Evolutionary conservation across 176 grass and related monocot species (phyloP).

Genomic region (Paspalum vaginatum): DNA sequence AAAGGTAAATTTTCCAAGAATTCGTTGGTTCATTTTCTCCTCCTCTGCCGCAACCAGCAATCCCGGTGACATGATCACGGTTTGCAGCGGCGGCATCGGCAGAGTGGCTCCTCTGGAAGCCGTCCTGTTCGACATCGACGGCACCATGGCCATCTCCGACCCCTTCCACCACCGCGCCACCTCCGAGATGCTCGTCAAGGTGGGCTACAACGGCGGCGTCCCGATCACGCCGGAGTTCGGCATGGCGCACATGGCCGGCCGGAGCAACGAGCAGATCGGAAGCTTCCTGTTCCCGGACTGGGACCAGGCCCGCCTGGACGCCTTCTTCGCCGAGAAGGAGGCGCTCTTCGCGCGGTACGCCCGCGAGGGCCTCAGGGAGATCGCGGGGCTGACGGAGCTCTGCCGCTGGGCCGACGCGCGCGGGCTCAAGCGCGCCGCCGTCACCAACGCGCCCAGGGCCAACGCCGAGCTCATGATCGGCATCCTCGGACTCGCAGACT

Average conservation of each 20-base stretch:
- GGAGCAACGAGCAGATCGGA: conserved; percentile 67
- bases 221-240: conserved; percentile 79
- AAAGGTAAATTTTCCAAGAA: conserved; percentile 17
- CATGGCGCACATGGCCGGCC: conserved; percentile 74
- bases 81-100: conserved; percentile 40
- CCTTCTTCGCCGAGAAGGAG: conserved; percentile 82
- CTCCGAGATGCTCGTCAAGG: conserved; percentile 65
- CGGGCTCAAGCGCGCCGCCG: conserved; percentile 67
- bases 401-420: conserved; percentile 59
- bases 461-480: conserved; percentile 85
- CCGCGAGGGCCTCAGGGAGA: conserved; percentile 58
- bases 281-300: conserved; percentile 73
- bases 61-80: too few relatives aligned
- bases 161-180: conserved; percentile 76
- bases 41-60: too few relatives aligned
- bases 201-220: conserved; percentile 74
- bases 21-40: too few relatives aligned
- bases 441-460: conserved; percentile 75
- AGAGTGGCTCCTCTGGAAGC: conserved; percentile 63
- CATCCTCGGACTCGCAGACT: conserved; percentile 69
- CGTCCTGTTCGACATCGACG: conserved; percentile 84
- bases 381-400: conserved; percentile 56
- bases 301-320: conserved; percentile 41
- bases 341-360: conserved; percentile 69
- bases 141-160: conserved; percentile 71